These are phyloP conservation scores for Zygotorulaspora mrakii DNA, from an alignment of 1,139 yeast genomes.

Conservation along the genomic window DNA sequence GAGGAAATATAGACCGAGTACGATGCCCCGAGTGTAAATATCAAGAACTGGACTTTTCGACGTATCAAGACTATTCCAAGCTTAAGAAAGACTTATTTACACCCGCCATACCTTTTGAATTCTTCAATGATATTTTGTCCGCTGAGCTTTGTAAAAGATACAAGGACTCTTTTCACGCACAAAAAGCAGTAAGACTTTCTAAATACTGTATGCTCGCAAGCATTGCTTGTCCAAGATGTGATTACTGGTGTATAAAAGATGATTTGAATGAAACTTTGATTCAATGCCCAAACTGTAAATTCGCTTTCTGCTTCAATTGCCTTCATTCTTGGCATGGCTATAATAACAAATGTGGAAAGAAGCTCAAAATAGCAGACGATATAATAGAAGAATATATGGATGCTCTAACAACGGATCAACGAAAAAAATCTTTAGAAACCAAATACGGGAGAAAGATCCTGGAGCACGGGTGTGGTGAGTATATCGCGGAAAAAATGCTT, in stretches of 20 bases:
- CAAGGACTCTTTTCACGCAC: slow-evolving; percentile 39
- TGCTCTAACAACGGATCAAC: slow-evolving; percentile 32
- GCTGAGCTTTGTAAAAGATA: slow-evolving; percentile 41
- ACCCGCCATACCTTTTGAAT: slow-evolving; percentile 39
- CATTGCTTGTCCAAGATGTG: slow-evolving; percentile 54
- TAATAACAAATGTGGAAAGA: slow-evolving; percentile 44
- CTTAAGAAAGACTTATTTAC: slow-evolving; percentile 39
- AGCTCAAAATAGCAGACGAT: slow-evolving; percentile 42
- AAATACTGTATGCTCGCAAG: slow-evolving; percentile 49
- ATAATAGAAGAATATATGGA: slow-evolving; percentile 43
- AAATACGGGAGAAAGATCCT: slow-evolving; percentile 50
- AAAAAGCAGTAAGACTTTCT: slow-evolving; percentile 46
- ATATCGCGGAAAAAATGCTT: slow-evolving; percentile 48
- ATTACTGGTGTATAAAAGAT: slow-evolving; percentile 45
- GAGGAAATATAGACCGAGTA: slow-evolving; percentile 52
- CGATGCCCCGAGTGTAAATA: slow-evolving; percentile 59
- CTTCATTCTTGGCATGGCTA: slow-evolving; percentile 66
- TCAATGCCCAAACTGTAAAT: slow-evolving; percentile 50
- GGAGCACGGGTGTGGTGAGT: slow-evolving; percentile 44
- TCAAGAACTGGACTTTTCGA: slow-evolving; percentile 28
- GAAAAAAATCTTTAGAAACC: slow-evolving; percentile 42
- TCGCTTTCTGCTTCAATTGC: slow-evolving; percentile 61
- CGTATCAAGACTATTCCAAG: slow-evolving; percentile 31
- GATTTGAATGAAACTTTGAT: slow-evolving; percentile 52
- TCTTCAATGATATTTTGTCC: slow-evolving; percentile 38